Evolutionary conservation across 805 yeast genomes (phyloP).

Genomic region (Brettanomyces anomalus): DNA sequence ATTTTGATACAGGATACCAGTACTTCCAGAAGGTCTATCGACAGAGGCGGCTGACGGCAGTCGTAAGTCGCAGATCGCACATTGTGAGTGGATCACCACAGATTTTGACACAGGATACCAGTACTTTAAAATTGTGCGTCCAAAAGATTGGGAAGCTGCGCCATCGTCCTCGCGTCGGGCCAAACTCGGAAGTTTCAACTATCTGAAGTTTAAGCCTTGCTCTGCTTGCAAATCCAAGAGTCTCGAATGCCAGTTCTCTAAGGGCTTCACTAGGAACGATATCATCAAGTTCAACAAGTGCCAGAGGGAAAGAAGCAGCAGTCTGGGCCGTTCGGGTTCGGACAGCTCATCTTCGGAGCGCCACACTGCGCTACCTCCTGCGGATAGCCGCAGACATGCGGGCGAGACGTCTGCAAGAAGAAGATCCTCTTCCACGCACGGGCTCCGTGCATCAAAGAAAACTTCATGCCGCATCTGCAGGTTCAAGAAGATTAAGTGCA

Average conservation of each 20-base stretch:
- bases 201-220: slow-evolving; percentile 44
- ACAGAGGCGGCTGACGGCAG: not conserved
- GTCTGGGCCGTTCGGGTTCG: not conserved
- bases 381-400: too few species aligned
- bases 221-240: slow-evolving; percentile 42
- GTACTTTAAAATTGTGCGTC: slow-evolving; percentile 19
- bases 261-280: slow-evolving; percentile 60
- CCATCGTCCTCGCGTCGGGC: slow-evolving; percentile 7
- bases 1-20: slow-evolving; percentile 16
- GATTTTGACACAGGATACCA: slow-evolving; percentile 17
- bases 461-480: slow-evolving; percentile 27
- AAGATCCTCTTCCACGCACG: not conserved
- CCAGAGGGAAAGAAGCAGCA: slow-evolving; percentile 10
- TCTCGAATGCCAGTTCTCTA: slow-evolving; percentile 45
- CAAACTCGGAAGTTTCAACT: slow-evolving; percentile 13
- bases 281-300: slow-evolving; percentile 31
- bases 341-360: too few species aligned
- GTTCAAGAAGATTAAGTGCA: slow-evolving; percentile 26
- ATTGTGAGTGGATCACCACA: slow-evolving; percentile 20
- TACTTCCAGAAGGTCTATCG: too few species aligned
- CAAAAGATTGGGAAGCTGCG: slow-evolving; percentile 8
- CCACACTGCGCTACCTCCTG: too few species aligned
- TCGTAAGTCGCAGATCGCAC: slow-evolving; percentile 19
- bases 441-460: slow-evolving; percentile 18
- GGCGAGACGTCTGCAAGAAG: not conserved